These are phyloP conservation scores for Aegilops longissima DNA, from an alignment of 176 grass and related monocot species.

Conservation along the genomic window DNA sequence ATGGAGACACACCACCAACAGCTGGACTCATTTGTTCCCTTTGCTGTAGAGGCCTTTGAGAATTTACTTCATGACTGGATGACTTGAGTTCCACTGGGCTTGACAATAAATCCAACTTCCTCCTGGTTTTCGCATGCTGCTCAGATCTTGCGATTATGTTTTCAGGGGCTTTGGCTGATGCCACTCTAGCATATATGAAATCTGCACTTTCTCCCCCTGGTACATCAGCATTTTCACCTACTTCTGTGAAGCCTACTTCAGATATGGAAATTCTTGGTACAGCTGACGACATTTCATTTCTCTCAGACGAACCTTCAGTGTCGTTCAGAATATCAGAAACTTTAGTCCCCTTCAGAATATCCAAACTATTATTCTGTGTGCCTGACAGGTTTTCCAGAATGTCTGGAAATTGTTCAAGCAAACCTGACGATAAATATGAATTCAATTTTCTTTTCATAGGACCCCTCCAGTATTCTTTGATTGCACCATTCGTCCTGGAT, in stretches of 20 bases:
- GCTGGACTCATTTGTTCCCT: constrained; percentile 22
- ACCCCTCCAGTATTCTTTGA: constrained; percentile 56
- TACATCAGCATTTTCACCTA: constrained; percentile 31
- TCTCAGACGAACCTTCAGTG: neutral
- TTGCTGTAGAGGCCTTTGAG: constrained; percentile 11
- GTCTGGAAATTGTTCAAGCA: constrained; percentile 40
- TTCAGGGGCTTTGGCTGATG: constrained; percentile 28
- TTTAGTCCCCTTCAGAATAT: constrained; percentile 19
- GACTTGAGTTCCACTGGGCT: constrained; percentile 47
- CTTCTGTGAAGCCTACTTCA: constrained; percentile 32
- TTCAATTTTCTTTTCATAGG: constrained; percentile 50
- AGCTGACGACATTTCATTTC: constrained; percentile 20
- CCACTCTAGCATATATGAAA: neutral
- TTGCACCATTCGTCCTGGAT: constrained; percentile 49
- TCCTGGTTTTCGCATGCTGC: constrained; percentile 36
- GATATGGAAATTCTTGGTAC: constrained; percentile 19
- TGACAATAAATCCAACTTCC: constrained; percentile 42
- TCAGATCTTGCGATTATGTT: constrained; percentile 32
- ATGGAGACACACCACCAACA: neutral
- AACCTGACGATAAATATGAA: constrained; percentile 50
- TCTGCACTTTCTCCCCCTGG: constrained; percentile 23
- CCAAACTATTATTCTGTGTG: constrained; percentile 17
- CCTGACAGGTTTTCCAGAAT: constrained; percentile 18
- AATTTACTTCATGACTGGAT: neutral
- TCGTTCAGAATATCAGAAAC: neutral